Evolutionary conservation across 441 rosid genomes (phyloP).

Genomic region (Adansonia rubrostipa): DNA sequence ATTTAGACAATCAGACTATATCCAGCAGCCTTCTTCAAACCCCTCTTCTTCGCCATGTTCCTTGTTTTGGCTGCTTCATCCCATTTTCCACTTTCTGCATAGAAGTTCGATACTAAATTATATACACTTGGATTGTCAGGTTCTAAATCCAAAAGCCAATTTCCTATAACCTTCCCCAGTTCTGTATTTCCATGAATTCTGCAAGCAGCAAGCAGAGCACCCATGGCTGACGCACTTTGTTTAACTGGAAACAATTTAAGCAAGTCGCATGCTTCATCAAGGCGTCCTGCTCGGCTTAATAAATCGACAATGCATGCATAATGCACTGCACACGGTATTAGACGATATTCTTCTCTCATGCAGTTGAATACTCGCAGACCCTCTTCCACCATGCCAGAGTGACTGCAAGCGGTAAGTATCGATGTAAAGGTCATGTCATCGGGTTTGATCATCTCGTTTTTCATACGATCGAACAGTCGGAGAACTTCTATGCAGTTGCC

Average conservation of each 20-base stretch:
- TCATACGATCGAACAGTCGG: conserved; percentile 33
- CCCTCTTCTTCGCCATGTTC: conserved; percentile 29
- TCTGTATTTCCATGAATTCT: conserved; percentile 27
- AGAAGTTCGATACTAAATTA: conserved; percentile 34
- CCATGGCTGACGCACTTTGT: conserved; percentile 31
- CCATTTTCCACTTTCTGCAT: conserved; percentile 43
- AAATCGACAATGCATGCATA: conserved; percentile 41
- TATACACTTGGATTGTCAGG: conserved; percentile 33
- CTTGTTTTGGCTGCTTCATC: conserved; percentile 36
- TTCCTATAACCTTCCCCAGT: conserved; percentile 34
- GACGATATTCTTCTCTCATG: conserved; percentile 34
- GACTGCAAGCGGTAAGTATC: conserved; percentile 42
- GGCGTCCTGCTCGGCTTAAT: conserved; percentile 40
- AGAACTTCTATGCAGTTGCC: conserved; percentile 35
- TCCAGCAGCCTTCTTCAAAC: conserved; percentile 35
- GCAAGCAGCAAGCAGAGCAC: conserved; percentile 41
- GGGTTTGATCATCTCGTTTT: conserved; percentile 26
- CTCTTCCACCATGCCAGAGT: conserved; percentile 40
- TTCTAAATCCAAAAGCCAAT: conserved; percentile 33
- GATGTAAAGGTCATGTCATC: conserved; percentile 41
- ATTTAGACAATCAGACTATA: conserved; percentile 33
- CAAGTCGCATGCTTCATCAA: conserved; percentile 36
- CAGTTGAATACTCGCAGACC: conserved; percentile 35
- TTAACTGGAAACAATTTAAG: conserved; percentile 27
- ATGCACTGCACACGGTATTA: conserved; percentile 30